phyloP scores from a whole-genome alignment of 2,329 filamentous ascomycete species.

The Bertia moriformis region DNA sequence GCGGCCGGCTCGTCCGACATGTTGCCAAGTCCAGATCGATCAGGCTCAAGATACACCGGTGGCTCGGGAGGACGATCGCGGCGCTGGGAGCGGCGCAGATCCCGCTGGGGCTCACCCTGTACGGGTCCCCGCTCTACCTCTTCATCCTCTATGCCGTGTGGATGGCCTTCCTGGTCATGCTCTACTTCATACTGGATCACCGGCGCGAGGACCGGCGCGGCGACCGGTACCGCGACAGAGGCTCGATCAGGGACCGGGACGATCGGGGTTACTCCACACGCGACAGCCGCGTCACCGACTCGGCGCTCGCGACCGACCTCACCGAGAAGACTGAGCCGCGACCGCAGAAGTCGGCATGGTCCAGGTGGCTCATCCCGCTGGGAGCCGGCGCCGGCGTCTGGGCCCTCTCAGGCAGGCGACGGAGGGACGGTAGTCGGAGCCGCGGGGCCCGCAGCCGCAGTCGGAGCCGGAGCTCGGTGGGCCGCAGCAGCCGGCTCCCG shows the following conservation, averaged over 20 bases:
- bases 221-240: constrained; percentile 39
- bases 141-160: constrained; percentile 80
- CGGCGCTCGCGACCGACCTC: constrained; percentile 17
- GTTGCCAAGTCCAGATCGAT: constrained; percentile 30
- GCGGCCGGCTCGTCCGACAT: constrained; percentile 47
- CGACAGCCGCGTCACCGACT: constrained; percentile 24
- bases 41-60: constrained; percentile 63
- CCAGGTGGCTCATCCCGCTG: constrained; percentile 37
- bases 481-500: constrained; percentile 20
- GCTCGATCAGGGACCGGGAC: constrained; percentile 26
- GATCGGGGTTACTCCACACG: constrained; percentile 3
- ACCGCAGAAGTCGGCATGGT: constrained; percentile 13
- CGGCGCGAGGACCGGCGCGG: constrained; percentile 37
- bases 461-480: constrained; percentile 20
- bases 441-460: constrained; percentile 18
- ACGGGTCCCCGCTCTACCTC: constrained; percentile 71
- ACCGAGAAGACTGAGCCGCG: constrained; percentile 16
- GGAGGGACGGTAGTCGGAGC: constrained; percentile 18
- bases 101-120: constrained; percentile 76
- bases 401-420: constrained; percentile 28
- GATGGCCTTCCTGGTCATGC: constrained; percentile 54
- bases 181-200: constrained; percentile 72
- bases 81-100: constrained; percentile 77
- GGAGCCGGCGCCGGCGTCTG: constrained; percentile 33
- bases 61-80: constrained; percentile 66